phyloP scores from a whole-genome alignment of 192 early-diverging fungal genomes.

The Podila horticola region DNA sequence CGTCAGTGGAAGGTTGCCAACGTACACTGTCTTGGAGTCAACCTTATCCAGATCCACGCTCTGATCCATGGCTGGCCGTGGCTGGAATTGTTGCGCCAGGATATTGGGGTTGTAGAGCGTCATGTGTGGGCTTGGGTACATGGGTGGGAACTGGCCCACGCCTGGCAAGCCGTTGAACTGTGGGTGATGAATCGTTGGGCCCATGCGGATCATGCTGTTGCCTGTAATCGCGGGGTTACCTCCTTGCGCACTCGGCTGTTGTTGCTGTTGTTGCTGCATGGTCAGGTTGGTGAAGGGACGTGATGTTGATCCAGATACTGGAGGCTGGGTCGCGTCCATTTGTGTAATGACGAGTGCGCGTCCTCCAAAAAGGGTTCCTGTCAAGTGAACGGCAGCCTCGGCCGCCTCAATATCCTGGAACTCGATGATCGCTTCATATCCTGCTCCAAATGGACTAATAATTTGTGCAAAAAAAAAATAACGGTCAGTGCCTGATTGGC shows the following conservation, averaged over 20 bases:
- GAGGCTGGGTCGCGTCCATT: conserved; percentile 35
- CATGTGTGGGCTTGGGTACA: conserved; percentile 51
- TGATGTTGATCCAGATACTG: conserved; percentile 7
- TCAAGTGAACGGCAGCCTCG: conserved; percentile 26
- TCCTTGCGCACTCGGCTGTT: background rate
- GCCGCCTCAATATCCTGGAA: conserved; percentile 36
- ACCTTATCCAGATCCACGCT: conserved; percentile 36
- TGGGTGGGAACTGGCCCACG: conserved; percentile 37
- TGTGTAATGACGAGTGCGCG: conserved; percentile 26
- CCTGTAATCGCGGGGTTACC: background rate
- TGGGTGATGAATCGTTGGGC: conserved; percentile 40
- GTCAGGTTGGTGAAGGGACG: conserved; percentile 35
- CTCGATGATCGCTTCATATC: conserved; percentile 48
- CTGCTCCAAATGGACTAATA: conserved; percentile 43
- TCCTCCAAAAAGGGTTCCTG: conserved; percentile 51
- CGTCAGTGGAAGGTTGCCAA: conserved; percentile 40
- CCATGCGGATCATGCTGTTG: conserved; percentile 46
- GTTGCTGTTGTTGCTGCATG: conserved; percentile 28
- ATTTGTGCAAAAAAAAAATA: background rate
- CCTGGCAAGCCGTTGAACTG: conserved; percentile 35
- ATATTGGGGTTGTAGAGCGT: conserved; percentile 37
- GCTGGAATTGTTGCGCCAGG: conserved; percentile 25
- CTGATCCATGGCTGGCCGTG: conserved; percentile 9
- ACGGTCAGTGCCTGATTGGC: too few relatives aligned
- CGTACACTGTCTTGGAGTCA: conserved; percentile 46